Evolutionary conservation across 192 early-diverging fungal species (phyloP), one percentile per base, ranked within the genome.

Genomic region (Coemansia sp.): DNA sequence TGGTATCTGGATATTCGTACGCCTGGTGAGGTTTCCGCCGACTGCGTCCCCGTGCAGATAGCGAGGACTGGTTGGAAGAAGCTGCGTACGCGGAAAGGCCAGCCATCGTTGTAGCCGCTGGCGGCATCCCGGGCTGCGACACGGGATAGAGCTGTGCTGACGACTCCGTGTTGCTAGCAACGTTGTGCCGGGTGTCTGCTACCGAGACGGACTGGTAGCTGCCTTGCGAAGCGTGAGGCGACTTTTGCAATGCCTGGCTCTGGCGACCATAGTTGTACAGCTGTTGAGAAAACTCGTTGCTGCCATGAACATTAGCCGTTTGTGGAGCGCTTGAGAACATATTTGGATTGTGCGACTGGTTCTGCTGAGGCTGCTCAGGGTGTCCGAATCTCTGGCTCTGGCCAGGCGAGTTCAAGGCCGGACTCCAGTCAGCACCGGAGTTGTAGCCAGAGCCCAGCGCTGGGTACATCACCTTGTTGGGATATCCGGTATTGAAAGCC

Each of bases 41-140:
- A 20, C 73, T 66, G 5, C 70, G 79, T 0, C 63, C 73, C 22
- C 79, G 66, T 36, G 70, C 56, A 52, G 64, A 48, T 18, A 72
- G 49, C 4, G 73, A 73, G 34, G 70, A 70, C 45, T 64, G 70
- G n/a, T 29, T 31, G 3, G 51, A 45, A 2, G 42, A 57, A 2
- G 66, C 16, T 17, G 66, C 60, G 36, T 82, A 76, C 25, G 64
- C 56, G 6, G 72, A 56, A 7, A 74, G 72, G 14, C 62, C 50
- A 18, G 42, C 42, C 12, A 62, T 71, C 25, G 79, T 65, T 30
- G 79, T 67, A 10, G 70, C 73, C 14, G 65, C 28, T 25, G 79
- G 79, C 10, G 79, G 79, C 20, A 76, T 56, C 12, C 79, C 73
- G 11, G 79, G 67, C 61, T 76, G 79, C 7, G 73, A 82, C 20